These are phyloP conservation scores for Ceratocystis destructans DNA, from an alignment of 2,329 filamentous ascomycete species.

Conservation along the genomic window DNA sequence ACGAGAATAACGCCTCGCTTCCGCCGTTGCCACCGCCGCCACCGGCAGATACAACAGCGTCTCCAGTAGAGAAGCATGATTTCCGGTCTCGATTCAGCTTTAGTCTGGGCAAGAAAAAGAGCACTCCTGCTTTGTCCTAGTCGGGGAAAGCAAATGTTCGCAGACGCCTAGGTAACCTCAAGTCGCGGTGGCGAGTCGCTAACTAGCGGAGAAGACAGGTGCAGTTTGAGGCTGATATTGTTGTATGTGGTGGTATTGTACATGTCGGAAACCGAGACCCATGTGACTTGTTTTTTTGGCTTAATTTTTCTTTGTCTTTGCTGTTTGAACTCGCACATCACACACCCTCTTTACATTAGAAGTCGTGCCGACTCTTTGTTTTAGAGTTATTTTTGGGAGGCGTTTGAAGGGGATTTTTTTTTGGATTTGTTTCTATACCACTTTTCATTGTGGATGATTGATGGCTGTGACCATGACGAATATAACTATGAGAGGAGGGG, in stretches of 20 bases:
- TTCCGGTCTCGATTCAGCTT: slow-evolving; percentile 47
- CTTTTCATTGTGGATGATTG: not conserved
- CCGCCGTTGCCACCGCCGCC: not conserved
- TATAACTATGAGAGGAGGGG: not conserved
- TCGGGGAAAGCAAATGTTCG: slow-evolving; percentile 13
- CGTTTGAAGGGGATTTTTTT: slow-evolving; percentile 3
- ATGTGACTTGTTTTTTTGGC: not conserved
- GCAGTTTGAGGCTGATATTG: not conserved
- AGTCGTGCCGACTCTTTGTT: not conserved
- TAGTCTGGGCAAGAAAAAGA: slow-evolving; percentile 51
- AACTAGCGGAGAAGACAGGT: not conserved
- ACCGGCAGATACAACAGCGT: slow-evolving; percentile 17
- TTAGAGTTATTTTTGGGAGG: slow-evolving; percentile 7
- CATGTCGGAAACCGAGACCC: not conserved
- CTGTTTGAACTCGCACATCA: not conserved
- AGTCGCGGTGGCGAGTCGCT: not conserved
- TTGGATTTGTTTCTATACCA: slow-evolving; percentile 3
- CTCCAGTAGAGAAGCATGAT: slow-evolving; percentile 13
- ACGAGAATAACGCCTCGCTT: not conserved
- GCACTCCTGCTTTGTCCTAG: slow-evolving; percentile 29
- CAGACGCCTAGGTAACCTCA: not conserved
- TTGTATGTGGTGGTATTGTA: not conserved
- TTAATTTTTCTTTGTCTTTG: slow-evolving; percentile 5
- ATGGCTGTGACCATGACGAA: not conserved
- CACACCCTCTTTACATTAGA: not conserved